Conservation (phyloP, 495 filamentous ascomycete genomes). For the Xylaria scruposa region DNA sequence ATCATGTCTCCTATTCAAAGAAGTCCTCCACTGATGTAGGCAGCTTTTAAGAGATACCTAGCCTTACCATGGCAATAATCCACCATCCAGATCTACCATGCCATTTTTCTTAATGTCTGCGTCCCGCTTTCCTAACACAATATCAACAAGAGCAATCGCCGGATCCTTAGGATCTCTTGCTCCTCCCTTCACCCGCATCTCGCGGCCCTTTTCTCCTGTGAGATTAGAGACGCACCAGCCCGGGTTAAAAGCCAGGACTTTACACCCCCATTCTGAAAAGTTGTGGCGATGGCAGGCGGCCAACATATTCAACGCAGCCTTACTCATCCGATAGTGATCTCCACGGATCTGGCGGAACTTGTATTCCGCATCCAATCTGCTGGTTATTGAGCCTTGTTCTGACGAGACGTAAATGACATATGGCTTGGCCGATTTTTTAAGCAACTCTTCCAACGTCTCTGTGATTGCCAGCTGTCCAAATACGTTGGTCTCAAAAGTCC, state of each 20-base stretch:
- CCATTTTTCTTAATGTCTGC: conserved; percentile 46
- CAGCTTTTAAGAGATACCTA: neutral
- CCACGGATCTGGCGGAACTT: conserved; percentile 30
- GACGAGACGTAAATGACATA: conserved; percentile 55
- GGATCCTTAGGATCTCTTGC: conserved; percentile 47
- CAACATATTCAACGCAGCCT: conserved; percentile 69
- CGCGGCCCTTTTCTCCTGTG: conserved; percentile 43
- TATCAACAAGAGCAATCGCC: conserved; percentile 45
- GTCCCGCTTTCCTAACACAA: conserved; percentile 53
- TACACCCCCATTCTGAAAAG: conserved; percentile 60
- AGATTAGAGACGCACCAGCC: conserved; percentile 60
- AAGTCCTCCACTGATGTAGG: neutral
- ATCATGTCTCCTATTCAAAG: neutral
- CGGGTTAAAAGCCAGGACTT: conserved; percentile 59
- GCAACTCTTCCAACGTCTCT: conserved; percentile 50
- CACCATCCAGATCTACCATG: conserved; percentile 44
- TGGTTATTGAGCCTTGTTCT: conserved; percentile 40
- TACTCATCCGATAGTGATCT: conserved; percentile 59
- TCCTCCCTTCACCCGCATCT: conserved; percentile 36
- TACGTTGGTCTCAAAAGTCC: conserved; percentile 59
- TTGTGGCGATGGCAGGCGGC: conserved; percentile 60
- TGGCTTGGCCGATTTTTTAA: conserved; percentile 50
- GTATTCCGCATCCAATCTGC: conserved; percentile 35
- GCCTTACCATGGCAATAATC: conserved; percentile 48
- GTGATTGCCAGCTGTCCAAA: conserved; percentile 55